Percentiles rank a stretch among this genome's conserved stretches.
Conservation (phyloP, 768 basidiomycete species). For the Trametes sanguinea region DNA sequence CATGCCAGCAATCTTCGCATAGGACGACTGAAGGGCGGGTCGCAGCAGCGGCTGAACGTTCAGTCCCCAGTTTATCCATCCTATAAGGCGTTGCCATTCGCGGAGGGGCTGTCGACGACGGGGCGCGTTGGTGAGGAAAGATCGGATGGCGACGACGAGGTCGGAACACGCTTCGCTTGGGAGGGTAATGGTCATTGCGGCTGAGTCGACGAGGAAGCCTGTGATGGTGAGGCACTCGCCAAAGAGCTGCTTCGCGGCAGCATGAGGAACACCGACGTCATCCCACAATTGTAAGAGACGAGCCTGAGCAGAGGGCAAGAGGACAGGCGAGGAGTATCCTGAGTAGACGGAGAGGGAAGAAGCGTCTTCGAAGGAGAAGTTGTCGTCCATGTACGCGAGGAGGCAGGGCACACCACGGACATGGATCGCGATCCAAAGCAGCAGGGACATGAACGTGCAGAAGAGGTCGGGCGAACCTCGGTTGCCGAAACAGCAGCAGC, state of each 20-base stretch:
- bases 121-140: neutral
- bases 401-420: slow-evolving; percentile 9
- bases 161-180: neutral
- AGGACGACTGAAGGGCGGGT: slow-evolving; percentile 33
- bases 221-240: slow-evolving; percentile 39
- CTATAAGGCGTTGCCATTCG: slow-evolving; percentile 37
- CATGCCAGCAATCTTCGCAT: slow-evolving; percentile 37
- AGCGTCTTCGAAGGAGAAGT: slow-evolving; percentile 24
- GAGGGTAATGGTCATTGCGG: slow-evolving; percentile 35
- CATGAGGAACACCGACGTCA: slow-evolving; percentile 41
- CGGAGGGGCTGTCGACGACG: slow-evolving; percentile 13
- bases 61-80: slow-evolving; percentile 43
- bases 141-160: neutral
- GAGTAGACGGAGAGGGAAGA: neutral
- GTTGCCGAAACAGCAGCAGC: slow-evolving; percentile 38
- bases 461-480: slow-evolving; percentile 21
- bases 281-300: slow-evolving; percentile 43
- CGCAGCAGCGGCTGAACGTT: slow-evolving; percentile 38
- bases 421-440: too few species aligned
- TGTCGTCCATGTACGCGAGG: slow-evolving; percentile 40
- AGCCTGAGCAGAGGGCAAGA: slow-evolving; percentile 36
- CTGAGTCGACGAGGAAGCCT: slow-evolving; percentile 41
- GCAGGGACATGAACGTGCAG: neutral
- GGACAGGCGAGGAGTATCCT: neutral
- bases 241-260: slow-evolving; percentile 41